Evolutionary conservation across 78 protist genomes (phyloP).

Genomic region (Speleostelium caveatum): DNA sequence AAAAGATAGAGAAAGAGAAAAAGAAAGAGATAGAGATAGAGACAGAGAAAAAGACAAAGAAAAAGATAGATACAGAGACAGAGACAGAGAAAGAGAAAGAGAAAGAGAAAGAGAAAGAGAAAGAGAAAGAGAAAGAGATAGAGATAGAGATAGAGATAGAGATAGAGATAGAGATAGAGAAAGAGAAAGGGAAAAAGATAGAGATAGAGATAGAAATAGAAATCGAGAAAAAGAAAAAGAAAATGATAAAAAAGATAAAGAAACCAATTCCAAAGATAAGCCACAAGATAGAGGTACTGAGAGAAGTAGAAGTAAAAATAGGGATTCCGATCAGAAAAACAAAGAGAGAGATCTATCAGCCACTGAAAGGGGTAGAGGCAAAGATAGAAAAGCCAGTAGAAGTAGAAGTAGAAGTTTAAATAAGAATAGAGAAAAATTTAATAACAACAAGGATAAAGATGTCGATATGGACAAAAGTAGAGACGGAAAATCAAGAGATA

Average conservation of each 20-base stretch:
- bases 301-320: not conserved
- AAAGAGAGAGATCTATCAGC: not conserved
- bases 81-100: not conserved
- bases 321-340: not conserved
- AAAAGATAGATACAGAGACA: constrained; percentile 2
- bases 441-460: not conserved
- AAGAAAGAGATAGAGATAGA: not conserved
- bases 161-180: not conserved
- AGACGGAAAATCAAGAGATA: not conserved
- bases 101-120: not conserved
- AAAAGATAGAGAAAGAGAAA: not conserved
- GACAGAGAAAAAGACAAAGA: not conserved
- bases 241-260: not conserved
- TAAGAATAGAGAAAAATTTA: not conserved
- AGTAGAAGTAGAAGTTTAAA: not conserved
- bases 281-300: not conserved
- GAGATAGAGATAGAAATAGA: too few species aligned
- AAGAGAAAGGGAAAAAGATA: not conserved
- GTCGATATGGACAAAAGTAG: not conserved
- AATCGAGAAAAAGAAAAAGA: not conserved
- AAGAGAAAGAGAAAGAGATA: not conserved
- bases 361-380: not conserved
- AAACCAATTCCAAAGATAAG: not conserved
- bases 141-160: not conserved
- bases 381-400: not conserved